Base-by-base conservation (phyloP, 2,329 filamentous ascomycete genomes). In the Bipolaris zeicola region DNA sequence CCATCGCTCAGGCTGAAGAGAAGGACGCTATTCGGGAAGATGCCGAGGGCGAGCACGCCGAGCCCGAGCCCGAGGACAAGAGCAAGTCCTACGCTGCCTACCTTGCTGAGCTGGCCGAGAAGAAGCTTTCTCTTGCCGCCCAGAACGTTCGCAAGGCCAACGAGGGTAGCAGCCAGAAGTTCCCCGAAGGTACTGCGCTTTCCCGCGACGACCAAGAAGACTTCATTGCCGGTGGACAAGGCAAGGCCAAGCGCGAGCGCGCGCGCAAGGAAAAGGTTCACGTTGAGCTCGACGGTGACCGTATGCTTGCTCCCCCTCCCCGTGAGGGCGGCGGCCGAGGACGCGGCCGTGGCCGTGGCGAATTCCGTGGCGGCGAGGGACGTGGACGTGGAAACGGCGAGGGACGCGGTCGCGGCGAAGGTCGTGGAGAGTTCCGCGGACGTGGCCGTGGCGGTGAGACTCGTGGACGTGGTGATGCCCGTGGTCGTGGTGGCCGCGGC, bases 111-210 rank as follows among this genome's bases (percentile, higher is more conserved):
- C 83, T 83, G 75, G 85, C 85, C 57, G 85, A 87, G 78, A 94
- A 93, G 86, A 93, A 92, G 82, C 80, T 86, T 65, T 85, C 86
- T 65, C 85, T 94, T 58, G 84, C 82, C 69, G 79, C 83, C 64
- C 85, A 85, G 68, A 85, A 91, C 73, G 84, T 92, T 75, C 94
- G 95, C 82, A 88, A 92, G 83, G 82, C 94, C 79, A 97, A 98
- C 84, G 93, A 97, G 83, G 93, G 93, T 74, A 85, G 83, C 83
- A 91, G 92, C 84, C 94, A 95, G 87, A 95, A 97, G 86, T 96
- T 93, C 91, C 90, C 90, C 72, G 83, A 85, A 72, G 92, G 92
- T 77, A 96, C 93, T 83, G 80, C 83, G 62, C 69, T 87, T 70
- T 71, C 77, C 71, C 82, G 81, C 65, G 76, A 76, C 57, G 84